Evolutionary conservation across 2,329 filamentous ascomycete genomes (phyloP), one percentile per base, ranked within the genome.

Genomic region (Drechslerella coelobrocha): DNA sequence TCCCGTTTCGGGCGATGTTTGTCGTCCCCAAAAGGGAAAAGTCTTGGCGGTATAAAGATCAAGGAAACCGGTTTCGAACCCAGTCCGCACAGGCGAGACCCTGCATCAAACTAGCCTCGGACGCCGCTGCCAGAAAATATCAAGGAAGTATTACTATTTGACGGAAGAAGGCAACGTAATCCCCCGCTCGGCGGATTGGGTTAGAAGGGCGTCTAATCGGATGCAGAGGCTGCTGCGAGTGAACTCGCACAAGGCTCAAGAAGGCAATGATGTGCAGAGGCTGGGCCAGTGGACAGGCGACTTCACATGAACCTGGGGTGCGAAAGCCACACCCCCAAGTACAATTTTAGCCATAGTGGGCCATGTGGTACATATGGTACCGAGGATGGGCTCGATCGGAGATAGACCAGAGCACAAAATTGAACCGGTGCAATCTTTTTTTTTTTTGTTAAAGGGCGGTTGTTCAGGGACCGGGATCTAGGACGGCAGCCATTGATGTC

Each of bases 31-130:
- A 19, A n/a, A 19, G 21, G 47, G 24, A 39, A 34, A 63, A 60
- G 53, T 41, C 66, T 71, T 71, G 66, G 66, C 66, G 31, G 29
- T 31, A 31, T 62, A 54, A 59, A 62, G 63, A 71, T 63, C 66
- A 71, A 63, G 66, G 66, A 62, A 69, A 59, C 27, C 17, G 17
- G 41, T 21, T 45, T 51, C 17, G 31, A 69, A 53, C 51, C 37
- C 45, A 62, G 43, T 27, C 37, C 31, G 54, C 59, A 57, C 51
- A 55, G 21, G 48, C 57, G 62, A 71, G 59, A 62, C 66, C 66
- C 66, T 71, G 66, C 66, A 54, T 71, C 23, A 52, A 61, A 34
- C 63, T 68, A 61, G 31, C 29, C 50, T 51, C 50, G 43, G 55
- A 37, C 50, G 34, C 31, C 21, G 8, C 37, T 55, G 39, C 39